phyloP scores from a whole-genome alignment of 148 eudicot species.

The Rheum nobile region DNA sequence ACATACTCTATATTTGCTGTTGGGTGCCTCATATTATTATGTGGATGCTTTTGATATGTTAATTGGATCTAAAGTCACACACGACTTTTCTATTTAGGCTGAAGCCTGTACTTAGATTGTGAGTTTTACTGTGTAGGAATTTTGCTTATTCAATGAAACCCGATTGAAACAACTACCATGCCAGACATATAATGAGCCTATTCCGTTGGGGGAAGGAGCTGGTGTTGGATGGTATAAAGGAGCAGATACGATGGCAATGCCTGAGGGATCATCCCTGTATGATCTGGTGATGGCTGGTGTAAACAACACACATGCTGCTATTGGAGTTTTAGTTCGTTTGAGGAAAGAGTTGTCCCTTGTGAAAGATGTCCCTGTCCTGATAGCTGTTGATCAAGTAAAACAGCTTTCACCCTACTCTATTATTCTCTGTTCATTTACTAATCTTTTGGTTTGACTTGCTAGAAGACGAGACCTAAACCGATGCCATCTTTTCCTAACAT shows the following conservation, averaged over 20 bases:
- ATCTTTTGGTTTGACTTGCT: not conserved
- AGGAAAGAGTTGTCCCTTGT: slow-evolving; percentile 79
- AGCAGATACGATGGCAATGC: slow-evolving; percentile 53
- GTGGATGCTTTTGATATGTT: slow-evolving; percentile 1
- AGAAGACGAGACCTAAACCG: not conserved
- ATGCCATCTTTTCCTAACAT: not conserved
- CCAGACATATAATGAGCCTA: slow-evolving; percentile 54
- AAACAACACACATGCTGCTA: slow-evolving; percentile 69
- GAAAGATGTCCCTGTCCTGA: slow-evolving; percentile 67
- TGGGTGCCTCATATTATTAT: not conserved
- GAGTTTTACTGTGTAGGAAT: slow-evolving; percentile 37
- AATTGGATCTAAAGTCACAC: not conserved
- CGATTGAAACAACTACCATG: slow-evolving; percentile 50
- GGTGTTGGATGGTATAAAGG: slow-evolving; percentile 85
- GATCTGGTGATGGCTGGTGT: slow-evolving; percentile 72
- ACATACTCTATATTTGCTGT: not conserved
- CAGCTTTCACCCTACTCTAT: not conserved
- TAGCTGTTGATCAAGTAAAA: slow-evolving; percentile 86
- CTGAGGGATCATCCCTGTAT: slow-evolving; percentile 62
- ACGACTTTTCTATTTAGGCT: not conserved
- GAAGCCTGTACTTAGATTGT: not conserved
- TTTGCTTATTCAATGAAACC: slow-evolving; percentile 53
- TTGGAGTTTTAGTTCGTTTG: slow-evolving; percentile 80
- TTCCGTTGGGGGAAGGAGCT: slow-evolving; percentile 86
- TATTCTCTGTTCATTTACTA: not conserved